A percentile compares a stretch with the other conserved stretches of the same genome.
These are phyloP conservation scores for Suaeda aralocaspica DNA, from an alignment of 148 eudicot species.

Conservation along the genomic window DNA sequence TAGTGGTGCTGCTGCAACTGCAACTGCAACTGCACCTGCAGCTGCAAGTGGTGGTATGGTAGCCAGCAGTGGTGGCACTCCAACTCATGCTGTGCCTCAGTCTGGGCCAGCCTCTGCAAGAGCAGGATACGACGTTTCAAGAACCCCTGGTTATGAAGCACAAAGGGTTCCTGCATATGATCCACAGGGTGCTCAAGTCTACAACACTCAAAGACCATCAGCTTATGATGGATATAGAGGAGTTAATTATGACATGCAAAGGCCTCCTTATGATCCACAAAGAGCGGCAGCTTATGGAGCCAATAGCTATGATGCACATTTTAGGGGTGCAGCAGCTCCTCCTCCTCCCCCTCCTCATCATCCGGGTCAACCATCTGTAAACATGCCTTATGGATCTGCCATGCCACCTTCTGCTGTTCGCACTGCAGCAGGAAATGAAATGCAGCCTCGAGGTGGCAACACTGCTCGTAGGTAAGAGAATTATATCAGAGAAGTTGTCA, in stretches of 20 bases:
- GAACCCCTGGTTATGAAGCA: conserved; percentile 34
- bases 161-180: conserved; percentile 40
- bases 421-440: conserved; percentile 38
- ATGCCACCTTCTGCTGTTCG: conserved; percentile 33
- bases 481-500: neutral
- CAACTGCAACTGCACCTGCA: conserved; percentile 29
- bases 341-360: conserved; percentile 15
- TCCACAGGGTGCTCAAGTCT: conserved; percentile 28
- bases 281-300: conserved; percentile 32
- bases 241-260: conserved; percentile 32
- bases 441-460: conserved; percentile 41
- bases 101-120: conserved; percentile 37
- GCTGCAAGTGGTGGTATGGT: conserved; percentile 33
- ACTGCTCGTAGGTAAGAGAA: conserved; percentile 37
- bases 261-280: conserved; percentile 39
- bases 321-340: conserved; percentile 35
- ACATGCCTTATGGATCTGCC: conserved; percentile 37
- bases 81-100: conserved; percentile 41
- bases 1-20: conserved; percentile 29
- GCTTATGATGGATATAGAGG: conserved; percentile 43
- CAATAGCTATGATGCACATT: conserved; percentile 31
- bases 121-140: conserved; percentile 41
- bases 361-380: conserved; percentile 46
- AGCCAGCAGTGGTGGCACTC: conserved; percentile 34
- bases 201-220: conserved; percentile 38